Conservation (phyloP, 441 rosid species). For the Isatis lusitanica region DNA sequence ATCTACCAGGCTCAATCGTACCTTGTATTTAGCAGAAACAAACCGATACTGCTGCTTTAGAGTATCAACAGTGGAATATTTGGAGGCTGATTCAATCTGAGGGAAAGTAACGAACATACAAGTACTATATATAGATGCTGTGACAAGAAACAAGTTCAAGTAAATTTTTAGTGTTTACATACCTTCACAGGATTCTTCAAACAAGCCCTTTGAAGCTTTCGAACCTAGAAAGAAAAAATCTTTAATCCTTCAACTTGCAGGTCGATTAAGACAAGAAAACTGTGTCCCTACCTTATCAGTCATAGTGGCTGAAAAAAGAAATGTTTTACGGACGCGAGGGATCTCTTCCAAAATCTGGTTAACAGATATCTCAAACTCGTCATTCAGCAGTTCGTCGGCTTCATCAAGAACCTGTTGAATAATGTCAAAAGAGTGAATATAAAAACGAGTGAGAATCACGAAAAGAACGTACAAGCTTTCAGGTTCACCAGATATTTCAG, state of each 20-base stretch:
- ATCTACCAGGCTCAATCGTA: constrained; percentile 15
- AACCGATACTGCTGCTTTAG: constrained; percentile 75
- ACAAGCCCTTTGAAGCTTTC: constrained; percentile 93
- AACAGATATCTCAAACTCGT: constrained; percentile 91
- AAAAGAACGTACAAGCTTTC: constrained; percentile 9
- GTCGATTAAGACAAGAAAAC: too few species aligned
- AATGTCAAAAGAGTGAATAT: not conserved
- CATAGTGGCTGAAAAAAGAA: constrained; percentile 95
- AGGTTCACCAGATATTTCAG: constrained; percentile 75
- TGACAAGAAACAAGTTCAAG: constrained; percentile 1
- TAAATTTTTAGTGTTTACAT: not conserved
- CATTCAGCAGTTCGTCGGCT: constrained; percentile 92
- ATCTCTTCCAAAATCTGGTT: constrained; percentile 74
- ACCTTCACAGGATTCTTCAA: constrained; percentile 94
- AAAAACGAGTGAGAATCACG: not conserved
- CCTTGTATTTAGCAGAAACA: constrained; percentile 85
- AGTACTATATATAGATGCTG: constrained; percentile 6
- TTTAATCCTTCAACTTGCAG: constrained; percentile 5
- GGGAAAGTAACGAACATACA: not conserved
- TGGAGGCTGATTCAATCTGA: constrained; percentile 88
- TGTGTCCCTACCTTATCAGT: constrained; percentile 71
- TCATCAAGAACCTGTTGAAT: constrained; percentile 84
- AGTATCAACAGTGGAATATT: constrained; percentile 88
- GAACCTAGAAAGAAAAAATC: constrained; percentile 53
- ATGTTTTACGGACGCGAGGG: constrained; percentile 73